These are phyloP conservation scores for Irpex sp. DNA, from an alignment of 1,284 basidiomycete species.

Conservation along the genomic window DNA sequence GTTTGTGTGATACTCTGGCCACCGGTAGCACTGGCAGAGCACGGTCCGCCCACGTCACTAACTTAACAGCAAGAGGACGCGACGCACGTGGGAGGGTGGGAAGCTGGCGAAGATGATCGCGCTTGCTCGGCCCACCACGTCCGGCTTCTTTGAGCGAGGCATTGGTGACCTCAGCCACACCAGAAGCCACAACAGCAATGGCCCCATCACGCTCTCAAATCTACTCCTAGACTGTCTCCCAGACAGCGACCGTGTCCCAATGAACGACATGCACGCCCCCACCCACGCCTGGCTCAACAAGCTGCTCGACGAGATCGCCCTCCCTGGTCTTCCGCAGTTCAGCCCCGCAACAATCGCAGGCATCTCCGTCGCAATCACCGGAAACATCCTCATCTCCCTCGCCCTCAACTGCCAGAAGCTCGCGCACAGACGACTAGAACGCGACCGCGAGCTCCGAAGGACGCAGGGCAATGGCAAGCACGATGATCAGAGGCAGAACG, in stretches of 20 bases:
- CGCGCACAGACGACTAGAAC: slow-evolving; percentile 75
- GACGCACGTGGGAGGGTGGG: not conserved
- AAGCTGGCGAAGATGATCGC: not conserved
- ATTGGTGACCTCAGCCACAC: too few relatives aligned
- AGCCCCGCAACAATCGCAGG: slow-evolving; percentile 68
- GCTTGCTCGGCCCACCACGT: not conserved
- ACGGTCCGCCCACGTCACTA: too few relatives aligned
- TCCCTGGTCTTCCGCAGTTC: slow-evolving; percentile 52
- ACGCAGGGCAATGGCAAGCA: not conserved
- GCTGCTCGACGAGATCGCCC: slow-evolving; percentile 10
- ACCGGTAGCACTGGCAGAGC: too few relatives aligned
- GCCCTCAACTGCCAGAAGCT: slow-evolving; percentile 92
- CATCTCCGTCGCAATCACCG: slow-evolving; percentile 79
- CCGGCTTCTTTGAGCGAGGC: not conserved
- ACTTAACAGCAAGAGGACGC: not conserved
- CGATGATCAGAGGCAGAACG: slow-evolving; percentile 6
- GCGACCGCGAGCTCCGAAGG: slow-evolving; percentile 20
- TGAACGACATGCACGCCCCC: not conserved
- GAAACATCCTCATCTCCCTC: slow-evolving; percentile 87
- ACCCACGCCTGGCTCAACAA: not conserved
- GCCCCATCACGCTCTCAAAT: not conserved
- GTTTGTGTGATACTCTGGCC: not conserved
- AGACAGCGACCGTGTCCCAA: not conserved
- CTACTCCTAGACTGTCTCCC: not conserved
- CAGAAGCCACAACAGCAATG: not conserved